A percentile compares a stretch with the other conserved stretches of the same genome.
phyloP scores from a whole-genome alignment of 2,329 filamentous ascomycete species.

The Verticillium dahliae region DNA sequence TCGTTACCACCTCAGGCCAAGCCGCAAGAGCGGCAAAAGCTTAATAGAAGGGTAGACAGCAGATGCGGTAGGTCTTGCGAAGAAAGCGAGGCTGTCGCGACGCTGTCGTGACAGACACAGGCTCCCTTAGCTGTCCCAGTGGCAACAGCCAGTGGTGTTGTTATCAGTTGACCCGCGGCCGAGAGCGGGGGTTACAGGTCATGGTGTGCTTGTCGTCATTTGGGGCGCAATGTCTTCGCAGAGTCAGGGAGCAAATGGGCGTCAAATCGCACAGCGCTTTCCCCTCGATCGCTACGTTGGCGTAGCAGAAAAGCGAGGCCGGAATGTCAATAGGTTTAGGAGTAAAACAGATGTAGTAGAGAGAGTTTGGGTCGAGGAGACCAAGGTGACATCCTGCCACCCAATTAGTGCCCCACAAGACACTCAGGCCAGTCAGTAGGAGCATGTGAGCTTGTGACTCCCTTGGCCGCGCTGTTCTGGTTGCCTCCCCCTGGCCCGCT shows the following conservation, averaged over 20 bases:
- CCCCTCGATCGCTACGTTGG: neutral
- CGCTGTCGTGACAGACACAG: neutral
- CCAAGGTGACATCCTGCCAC: neutral
- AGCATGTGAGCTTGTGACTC: neutral
- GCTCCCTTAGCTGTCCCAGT: neutral
- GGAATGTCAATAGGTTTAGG: too few relatives aligned
- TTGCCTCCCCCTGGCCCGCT: neutral
- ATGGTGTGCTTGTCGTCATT: conserved; percentile 17
- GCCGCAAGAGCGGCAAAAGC: neutral
- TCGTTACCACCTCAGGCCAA: neutral
- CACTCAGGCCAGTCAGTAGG: neutral
- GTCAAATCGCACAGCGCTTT: neutral
- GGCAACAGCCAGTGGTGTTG: conserved; percentile 17
- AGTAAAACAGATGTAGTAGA: too few relatives aligned
- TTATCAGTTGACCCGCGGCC: conserved; percentile 27
- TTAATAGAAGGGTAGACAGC: neutral
- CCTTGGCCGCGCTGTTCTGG: neutral
- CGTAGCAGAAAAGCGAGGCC: neutral
- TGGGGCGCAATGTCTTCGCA: neutral
- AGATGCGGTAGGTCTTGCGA: neutral
- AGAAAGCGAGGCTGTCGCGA: neutral
- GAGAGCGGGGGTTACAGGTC: conserved; percentile 25
- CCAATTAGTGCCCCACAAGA: neutral
- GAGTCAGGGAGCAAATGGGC: neutral
- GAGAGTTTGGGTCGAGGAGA: neutral